Conservation (phyloP, 2,329 filamentous ascomycete species). For the Penicillium freii region DNA sequence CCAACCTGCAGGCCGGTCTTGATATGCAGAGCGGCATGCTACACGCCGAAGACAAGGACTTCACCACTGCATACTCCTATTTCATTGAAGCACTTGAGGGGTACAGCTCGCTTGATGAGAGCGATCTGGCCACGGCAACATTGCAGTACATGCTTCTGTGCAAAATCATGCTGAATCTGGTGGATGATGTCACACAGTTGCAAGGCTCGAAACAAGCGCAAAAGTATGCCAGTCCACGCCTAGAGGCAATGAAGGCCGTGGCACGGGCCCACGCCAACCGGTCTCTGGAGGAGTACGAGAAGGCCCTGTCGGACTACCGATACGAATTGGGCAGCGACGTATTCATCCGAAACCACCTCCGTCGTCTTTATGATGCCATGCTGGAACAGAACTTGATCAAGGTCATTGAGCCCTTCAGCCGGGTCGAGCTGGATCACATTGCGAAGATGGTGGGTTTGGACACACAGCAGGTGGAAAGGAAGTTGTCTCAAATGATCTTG, state of each 20-base stretch:
- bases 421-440: slow-evolving; percentile 94
- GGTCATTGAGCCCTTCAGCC: slow-evolving; percentile 97
- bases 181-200: slow-evolving; percentile 91
- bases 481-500: slow-evolving; percentile 98
- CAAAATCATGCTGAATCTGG: slow-evolving; percentile 99
- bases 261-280: slow-evolving; percentile 93
- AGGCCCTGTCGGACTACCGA: slow-evolving; percentile 82
- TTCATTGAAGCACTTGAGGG: slow-evolving; percentile 99
- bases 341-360: slow-evolving; percentile 96
- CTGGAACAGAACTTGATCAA: slow-evolving; percentile 99
- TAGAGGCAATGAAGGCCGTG: slow-evolving; percentile 99
- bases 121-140: slow-evolving; percentile 86
- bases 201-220: slow-evolving; percentile 95
- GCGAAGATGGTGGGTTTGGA: slow-evolving; percentile 97
- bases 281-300: slow-evolving; percentile 95
- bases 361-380: slow-evolving; percentile 96
- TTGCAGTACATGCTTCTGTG: slow-evolving; percentile 99
- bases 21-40: slow-evolving; percentile 99
- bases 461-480: slow-evolving; percentile 94
- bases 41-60: slow-evolving; percentile 97
- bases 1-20: slow-evolving; percentile 88
- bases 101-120: slow-evolving; percentile 89
- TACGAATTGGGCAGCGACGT: slow-evolving; percentile 91
- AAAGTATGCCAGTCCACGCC: slow-evolving; percentile 90
- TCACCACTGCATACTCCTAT: slow-evolving; percentile 98